Percentiles rank a stretch among this genome's conserved stretches.
These are phyloP conservation scores for Colletotrichum kahawae DNA, from an alignment of 2,329 filamentous ascomycete species.

Conservation along the genomic window DNA sequence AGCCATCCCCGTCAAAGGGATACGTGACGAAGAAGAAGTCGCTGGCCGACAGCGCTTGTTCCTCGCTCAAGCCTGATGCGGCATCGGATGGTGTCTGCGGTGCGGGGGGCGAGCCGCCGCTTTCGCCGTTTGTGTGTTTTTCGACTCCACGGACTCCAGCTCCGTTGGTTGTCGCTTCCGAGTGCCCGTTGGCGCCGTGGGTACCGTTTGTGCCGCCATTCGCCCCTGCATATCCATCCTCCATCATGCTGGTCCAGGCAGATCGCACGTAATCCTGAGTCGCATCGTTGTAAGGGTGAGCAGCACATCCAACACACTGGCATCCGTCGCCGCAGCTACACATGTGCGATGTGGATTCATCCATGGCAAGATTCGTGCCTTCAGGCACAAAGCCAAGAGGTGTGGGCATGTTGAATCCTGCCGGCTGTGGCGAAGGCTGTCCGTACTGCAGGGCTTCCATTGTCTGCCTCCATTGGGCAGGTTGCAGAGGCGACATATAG, in stretches of 20 bases:
- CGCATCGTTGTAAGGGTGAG: constrained; percentile 70
- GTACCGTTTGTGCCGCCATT: constrained; percentile 23
- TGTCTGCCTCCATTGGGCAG: constrained; percentile 56
- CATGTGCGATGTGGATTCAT: constrained; percentile 36
- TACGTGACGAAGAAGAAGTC: constrained; percentile 68
- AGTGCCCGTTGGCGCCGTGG: constrained; percentile 22
- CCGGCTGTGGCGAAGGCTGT: constrained; percentile 33
- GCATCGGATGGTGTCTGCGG: constrained; percentile 54
- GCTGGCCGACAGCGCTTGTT: constrained; percentile 53
- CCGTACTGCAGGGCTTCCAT: constrained; percentile 45
- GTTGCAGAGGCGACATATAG: constrained; percentile 59
- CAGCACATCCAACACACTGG: constrained; percentile 70
- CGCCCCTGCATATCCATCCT: constrained; percentile 33
- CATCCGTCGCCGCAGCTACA: constrained; percentile 71
- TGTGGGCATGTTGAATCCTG: constrained; percentile 9
- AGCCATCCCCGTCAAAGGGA: constrained; percentile 48
- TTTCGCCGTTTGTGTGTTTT: neutral
- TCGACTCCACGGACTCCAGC: neutral
- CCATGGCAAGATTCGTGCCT: constrained; percentile 26
- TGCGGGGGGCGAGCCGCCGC: constrained; percentile 37
- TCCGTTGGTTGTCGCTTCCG: constrained; percentile 5
- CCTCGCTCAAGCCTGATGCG: constrained; percentile 50
- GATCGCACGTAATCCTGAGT: constrained; percentile 60
- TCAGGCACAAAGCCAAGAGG: constrained; percentile 1
- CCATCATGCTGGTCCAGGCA: constrained; percentile 47